These are phyloP conservation scores for Geosmithia morbida DNA, from an alignment of 2,329 filamentous ascomycete genomes.

Conservation along the genomic window DNA sequence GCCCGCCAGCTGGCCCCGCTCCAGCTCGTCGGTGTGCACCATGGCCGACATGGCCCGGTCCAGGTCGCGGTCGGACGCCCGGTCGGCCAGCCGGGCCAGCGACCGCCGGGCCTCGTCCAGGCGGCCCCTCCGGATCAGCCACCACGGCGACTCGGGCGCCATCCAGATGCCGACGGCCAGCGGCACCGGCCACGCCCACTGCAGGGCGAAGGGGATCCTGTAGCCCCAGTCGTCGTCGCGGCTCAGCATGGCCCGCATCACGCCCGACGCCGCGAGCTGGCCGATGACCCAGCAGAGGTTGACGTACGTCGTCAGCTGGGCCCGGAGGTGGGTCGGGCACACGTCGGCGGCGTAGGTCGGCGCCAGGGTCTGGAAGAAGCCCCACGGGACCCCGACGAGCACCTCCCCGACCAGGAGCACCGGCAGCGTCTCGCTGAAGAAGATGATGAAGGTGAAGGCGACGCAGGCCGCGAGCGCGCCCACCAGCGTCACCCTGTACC, in stretches of 20 bases:
- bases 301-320: constrained; percentile 29
- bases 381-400: constrained; percentile 30
- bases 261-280: constrained; percentile 22
- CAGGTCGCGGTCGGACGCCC: constrained; percentile 16
- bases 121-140: constrained; percentile 21
- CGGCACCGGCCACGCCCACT: constrained; percentile 26
- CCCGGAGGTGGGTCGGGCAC: constrained; percentile 27
- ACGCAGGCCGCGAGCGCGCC: constrained; percentile 21
- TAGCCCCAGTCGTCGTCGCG: constrained; percentile 23
- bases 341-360: constrained; percentile 34
- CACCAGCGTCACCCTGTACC: constrained; percentile 32
- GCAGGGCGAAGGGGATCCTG: constrained; percentile 25
- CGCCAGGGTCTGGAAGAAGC: constrained; percentile 29
- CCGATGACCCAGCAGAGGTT: constrained; percentile 15
- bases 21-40: constrained; percentile 33
- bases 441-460: constrained; percentile 31
- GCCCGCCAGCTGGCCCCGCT: constrained; percentile 23
- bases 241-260: constrained; percentile 19
- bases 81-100: constrained; percentile 21
- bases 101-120: constrained; percentile 20
- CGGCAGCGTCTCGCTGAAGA: constrained; percentile 25
- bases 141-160: constrained; percentile 29
- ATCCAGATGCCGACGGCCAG: constrained; percentile 19
- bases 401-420: constrained; percentile 29
- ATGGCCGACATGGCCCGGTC: constrained; percentile 35